These are phyloP conservation scores for Penicillium silybi DNA, from an alignment of 495 filamentous ascomycete species.

Conservation along the genomic window DNA sequence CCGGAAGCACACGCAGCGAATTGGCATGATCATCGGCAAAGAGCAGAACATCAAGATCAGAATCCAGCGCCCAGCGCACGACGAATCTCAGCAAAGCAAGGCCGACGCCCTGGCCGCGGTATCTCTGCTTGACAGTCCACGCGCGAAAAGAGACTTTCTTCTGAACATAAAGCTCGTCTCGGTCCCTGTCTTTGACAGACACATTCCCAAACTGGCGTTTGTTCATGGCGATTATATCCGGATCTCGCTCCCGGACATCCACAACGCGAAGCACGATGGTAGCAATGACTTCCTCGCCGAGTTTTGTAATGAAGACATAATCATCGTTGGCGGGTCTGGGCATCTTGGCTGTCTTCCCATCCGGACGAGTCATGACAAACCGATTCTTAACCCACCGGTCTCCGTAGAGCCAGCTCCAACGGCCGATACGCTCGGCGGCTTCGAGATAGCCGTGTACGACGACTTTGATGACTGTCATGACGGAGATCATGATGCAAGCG, in stretches of 20 bases:
- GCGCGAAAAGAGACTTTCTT: slow-evolving; percentile 54
- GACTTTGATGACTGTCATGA: slow-evolving; percentile 35
- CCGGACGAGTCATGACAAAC: not conserved
- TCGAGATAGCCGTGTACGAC: slow-evolving; percentile 45
- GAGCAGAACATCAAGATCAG: slow-evolving; percentile 50
- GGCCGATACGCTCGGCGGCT: slow-evolving; percentile 49
- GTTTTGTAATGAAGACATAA: slow-evolving; percentile 52
- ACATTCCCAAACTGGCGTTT: too few species aligned
- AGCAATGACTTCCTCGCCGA: slow-evolving; percentile 47
- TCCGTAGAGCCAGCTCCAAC: slow-evolving; percentile 41
- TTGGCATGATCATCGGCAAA: slow-evolving; percentile 70
- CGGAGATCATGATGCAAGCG: slow-evolving; percentile 41
- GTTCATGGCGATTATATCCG: not conserved
- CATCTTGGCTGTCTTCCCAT: not conserved
- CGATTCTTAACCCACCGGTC: slow-evolving; percentile 2
- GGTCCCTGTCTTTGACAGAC: too few species aligned
- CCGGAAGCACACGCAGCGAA: slow-evolving; percentile 28
- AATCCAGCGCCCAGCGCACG: slow-evolving; percentile 52
- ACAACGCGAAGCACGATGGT: slow-evolving; percentile 45
- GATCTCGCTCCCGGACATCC: not conserved
- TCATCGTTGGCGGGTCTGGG: not conserved
- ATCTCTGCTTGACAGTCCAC: slow-evolving; percentile 68
- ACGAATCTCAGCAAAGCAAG: slow-evolving; percentile 63
- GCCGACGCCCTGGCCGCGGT: slow-evolving; percentile 66
- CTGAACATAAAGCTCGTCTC: too few species aligned